phyloP scores from a whole-genome alignment of 73 alveolate species.

The Symbiodinium natans region DNA sequence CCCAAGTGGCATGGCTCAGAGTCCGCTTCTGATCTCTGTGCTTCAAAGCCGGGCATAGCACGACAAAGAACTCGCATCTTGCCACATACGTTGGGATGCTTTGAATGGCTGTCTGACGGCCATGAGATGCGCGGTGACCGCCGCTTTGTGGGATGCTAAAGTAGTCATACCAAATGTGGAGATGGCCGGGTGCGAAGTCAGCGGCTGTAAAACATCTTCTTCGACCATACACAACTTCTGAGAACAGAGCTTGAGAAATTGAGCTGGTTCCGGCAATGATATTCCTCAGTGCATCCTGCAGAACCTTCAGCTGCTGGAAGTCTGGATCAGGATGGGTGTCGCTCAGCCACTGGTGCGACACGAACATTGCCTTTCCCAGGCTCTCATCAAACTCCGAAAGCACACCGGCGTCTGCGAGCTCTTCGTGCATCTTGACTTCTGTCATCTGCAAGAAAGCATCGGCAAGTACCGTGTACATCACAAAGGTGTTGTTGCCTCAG shows the following conservation, averaged over 20 bases:
- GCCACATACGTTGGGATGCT: conserved; percentile 6
- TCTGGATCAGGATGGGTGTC: not conserved
- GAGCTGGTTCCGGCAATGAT: not conserved
- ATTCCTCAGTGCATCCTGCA: not conserved
- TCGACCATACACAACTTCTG: not conserved
- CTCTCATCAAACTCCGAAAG: not conserved
- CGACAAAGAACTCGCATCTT: not conserved
- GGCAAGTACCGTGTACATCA: not conserved
- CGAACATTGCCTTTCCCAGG: not conserved
- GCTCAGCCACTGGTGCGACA: too few relatives aligned
- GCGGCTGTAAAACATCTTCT: not conserved
- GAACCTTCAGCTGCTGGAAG: not conserved
- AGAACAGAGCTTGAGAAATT: not conserved
- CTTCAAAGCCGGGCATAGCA: conserved; percentile 14
- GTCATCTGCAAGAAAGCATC: conserved; percentile 2
- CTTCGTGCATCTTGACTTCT: not conserved
- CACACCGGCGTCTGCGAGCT: not conserved
- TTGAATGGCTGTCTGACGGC: not conserved
- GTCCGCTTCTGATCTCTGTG: not conserved
- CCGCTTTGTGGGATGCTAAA: conserved; percentile 6
- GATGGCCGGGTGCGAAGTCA: conserved; percentile 4
- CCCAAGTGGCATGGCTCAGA: conserved; percentile 24
- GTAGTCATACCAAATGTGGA: conserved; percentile 31
- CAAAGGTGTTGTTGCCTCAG: not conserved
- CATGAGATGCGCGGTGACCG: not conserved